A percentile compares a stretch with the other conserved stretches of the same genome.
Evolutionary conservation across 306 rosid species (phyloP).

Genomic region (Delonix regia): DNA sequence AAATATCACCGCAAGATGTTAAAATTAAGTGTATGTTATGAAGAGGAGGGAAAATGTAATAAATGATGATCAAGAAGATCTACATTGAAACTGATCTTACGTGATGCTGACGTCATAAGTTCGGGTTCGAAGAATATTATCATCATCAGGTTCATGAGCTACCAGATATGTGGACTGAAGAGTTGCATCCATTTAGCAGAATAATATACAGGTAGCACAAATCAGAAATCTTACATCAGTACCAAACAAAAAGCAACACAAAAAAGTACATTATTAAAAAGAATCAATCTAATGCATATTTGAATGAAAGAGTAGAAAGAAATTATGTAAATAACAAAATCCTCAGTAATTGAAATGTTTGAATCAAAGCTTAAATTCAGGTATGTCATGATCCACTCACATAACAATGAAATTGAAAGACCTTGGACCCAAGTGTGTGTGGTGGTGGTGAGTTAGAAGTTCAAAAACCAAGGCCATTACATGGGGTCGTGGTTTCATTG

Average conservation of each 20-base stretch:
- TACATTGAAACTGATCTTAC: conserved; percentile 56
- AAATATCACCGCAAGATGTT: background rate
- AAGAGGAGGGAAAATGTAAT: background rate
- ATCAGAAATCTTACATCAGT: conserved; percentile 35
- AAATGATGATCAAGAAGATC: conserved; percentile 23
- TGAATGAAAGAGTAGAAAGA: background rate
- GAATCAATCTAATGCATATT: background rate
- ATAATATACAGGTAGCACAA: conserved; percentile 29
- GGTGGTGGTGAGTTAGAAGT: background rate
- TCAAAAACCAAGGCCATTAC: conserved; percentile 3
- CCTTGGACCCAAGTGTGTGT: background rate
- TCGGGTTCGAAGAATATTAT: conserved; percentile 87
- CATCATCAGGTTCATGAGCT: conserved; percentile 91
- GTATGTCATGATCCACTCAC: background rate
- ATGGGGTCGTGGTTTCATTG: conserved; percentile 21
- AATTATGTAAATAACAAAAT: conserved; percentile 2
- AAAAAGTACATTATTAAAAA: conserved; percentile 16
- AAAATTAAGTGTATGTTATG: background rate
- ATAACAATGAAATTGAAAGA: background rate
- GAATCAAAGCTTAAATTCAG: conserved; percentile 24
- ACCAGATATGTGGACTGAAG: conserved; percentile 71
- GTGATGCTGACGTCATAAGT: conserved; percentile 94
- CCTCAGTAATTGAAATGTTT: conserved; percentile 6
- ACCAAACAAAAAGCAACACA: conserved; percentile 21
- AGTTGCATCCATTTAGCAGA: conserved; percentile 52